Evolutionary conservation across 768 basidiomycete genomes (phyloP), one percentile per base, ranked within the genome.

Genomic region (Agrocybe praecox): DNA sequence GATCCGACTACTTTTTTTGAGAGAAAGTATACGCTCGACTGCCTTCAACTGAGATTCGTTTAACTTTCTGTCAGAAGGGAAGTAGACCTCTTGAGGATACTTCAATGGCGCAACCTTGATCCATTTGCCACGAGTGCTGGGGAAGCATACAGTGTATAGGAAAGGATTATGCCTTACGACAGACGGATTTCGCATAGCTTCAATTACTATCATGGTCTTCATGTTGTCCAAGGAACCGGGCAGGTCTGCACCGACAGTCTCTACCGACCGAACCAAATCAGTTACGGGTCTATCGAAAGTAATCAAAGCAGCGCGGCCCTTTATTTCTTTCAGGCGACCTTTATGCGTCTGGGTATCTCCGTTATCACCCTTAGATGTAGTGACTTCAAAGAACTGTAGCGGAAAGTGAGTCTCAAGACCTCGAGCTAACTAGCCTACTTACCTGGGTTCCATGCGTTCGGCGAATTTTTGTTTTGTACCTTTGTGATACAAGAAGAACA

Each of bases 141-240:
- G 69, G 26, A 73, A 52, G 72, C 73, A 79, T 17, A 79, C 70
- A 6, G 53, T 59, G 52, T 63, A 59, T 56, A 74, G 72, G 69
- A 67, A 82, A 32, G 62, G 79, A 63, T 59, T 60, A 45, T 24
- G 62, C 34, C 64, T 74, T 61, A 67, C 69, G 19, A 68, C 2
- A 59, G 58, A 6, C 26, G 43, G 55, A 6, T 57, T 24, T 51
- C 74, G 69, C 17, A 79, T 55, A 4, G 68, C 67, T 40, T 46
- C 50, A 58, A 67, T 69, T 55, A 75, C 67, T 34, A 73, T 59
- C 18, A 49, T 26, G 10, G 56, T 53, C 2, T 70, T 69, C 26
- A 64, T 46, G 2, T 14, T 50, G 58, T 87, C 86, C 12, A 84
- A 80, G 19, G 18, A 32, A n/a, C 84, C 87, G 3, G 74, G 78